Evolutionary conservation across 2,329 filamentous ascomycete genomes (phyloP), one percentile per base, ranked within the genome.

Genomic region (Microthyrium microscopicum): DNA sequence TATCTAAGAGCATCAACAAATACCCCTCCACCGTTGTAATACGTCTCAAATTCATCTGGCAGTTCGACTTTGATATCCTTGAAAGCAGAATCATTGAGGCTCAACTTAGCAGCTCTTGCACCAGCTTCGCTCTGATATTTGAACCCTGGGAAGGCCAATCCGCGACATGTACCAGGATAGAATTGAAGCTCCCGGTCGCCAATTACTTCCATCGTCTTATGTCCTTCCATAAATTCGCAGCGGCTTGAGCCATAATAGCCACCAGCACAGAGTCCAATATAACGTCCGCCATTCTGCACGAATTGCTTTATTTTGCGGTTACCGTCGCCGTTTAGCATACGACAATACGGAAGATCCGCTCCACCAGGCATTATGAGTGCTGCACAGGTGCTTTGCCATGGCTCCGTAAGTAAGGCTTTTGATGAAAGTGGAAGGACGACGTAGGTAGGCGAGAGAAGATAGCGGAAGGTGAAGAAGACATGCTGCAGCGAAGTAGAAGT

Each of bases 21-120:
- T 1, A 92, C 73, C 3, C 89, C 85, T 1, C 89, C 89, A 1
- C 89, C 89, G 45, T 98, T 98, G 53, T 87, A 94, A 50, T 98
- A 98, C 11, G 73, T 76, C 34, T 66, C 62, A 39, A 92, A 81
- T 1, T 62, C 60, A 1, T 71, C 65, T 0, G 75, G 68, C 1
- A 77, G 51, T 3, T 58, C 55, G 0, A 61, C 65, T 26, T 50
- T 52, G 0, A 45, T 49, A 5, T 46, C 47, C 1, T 57, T 53
- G 39, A 91, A 70, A 0, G 62, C 60, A 2, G 62, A 62, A 41
- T 70, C 72, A 9, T 68, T 60, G 9, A 89, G 72, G 33, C 62
- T 66, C 29, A 95, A 44, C 37, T 68, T 64, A 1, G 73, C 73
- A 3, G 81, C 82, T 44, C 71, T 68, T 1, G 89, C 82, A 2